Conservation (phyloP, 2,329 filamentous ascomycete species). For the Kalmusia sp. region DNA sequence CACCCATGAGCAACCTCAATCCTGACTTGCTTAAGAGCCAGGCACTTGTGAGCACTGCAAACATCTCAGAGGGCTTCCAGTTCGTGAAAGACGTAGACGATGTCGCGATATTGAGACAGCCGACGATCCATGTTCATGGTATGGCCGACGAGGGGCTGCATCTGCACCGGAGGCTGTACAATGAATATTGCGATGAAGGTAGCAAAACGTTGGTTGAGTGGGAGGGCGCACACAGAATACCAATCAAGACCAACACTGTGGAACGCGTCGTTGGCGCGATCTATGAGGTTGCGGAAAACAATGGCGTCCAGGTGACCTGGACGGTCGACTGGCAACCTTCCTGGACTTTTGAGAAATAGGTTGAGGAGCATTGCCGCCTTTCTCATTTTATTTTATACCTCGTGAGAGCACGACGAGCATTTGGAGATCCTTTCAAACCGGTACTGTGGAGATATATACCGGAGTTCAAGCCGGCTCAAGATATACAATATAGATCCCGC, state of each 20-base stretch:
- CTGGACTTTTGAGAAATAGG: not conserved
- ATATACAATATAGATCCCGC: no score
- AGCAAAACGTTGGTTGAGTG: slow-evolving; percentile 70
- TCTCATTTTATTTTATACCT: no score
- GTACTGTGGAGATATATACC: no score
- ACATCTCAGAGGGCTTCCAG: slow-evolving; percentile 53
- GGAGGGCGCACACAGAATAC: slow-evolving; percentile 75
- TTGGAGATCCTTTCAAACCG: no score
- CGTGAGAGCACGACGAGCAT: no score
- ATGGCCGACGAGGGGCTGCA: slow-evolving; percentile 65
- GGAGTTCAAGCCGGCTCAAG: no score
- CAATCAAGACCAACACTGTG: slow-evolving; percentile 72
- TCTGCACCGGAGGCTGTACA: slow-evolving; percentile 63
- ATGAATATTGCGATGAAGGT: slow-evolving; percentile 65
- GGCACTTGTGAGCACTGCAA: slow-evolving; percentile 49
- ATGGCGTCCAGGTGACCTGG: slow-evolving; percentile 50
- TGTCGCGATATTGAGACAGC: slow-evolving; percentile 60
- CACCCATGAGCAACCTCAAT: slow-evolving; percentile 64
- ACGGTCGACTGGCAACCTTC: slow-evolving; percentile 24
- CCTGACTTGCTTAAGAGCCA: slow-evolving; percentile 43
- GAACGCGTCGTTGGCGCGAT: slow-evolving; percentile 62
- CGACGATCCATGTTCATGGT: slow-evolving; percentile 74
- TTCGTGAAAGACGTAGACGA: slow-evolving; percentile 47
- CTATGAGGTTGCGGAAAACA: slow-evolving; percentile 58
- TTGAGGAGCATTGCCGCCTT: no score